Base-by-base conservation (phyloP, 768 basidiomycete species). In the Botryobasidium botryosum region DNA sequence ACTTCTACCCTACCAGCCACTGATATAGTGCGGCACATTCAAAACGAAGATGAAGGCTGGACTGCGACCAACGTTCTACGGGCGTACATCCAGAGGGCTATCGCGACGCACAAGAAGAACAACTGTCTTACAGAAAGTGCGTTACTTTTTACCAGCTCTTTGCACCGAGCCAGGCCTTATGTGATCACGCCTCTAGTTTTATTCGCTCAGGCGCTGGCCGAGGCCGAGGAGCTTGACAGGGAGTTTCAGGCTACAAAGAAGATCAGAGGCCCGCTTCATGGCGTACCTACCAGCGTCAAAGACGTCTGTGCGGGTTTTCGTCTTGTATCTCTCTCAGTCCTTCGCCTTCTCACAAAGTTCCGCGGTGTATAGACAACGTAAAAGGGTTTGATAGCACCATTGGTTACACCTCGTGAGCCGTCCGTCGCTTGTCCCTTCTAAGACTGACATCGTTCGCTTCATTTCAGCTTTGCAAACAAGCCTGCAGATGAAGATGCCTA, bases 111-210 rank as follows among this genome's bases (percentile, higher is more conserved):
- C 10, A 57, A 62, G 29, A 62, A 63, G 49, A 79, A 77, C 3
- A 87, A 86, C 54, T 83, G 80, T 53, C 52, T 86, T 35, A 88
- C 85, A 1, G 84, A 87, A 69, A 73, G 84, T 80, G 35, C 43
- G 12, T 20, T 6, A 33, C 17, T 4, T n/a, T 33, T 31, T 21
- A 15, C 28, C 24, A 26, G 27, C 1, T 6, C 24, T 15, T 37
- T 42, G 18, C 20, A 13, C 27, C 35, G 41, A 21, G 13, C n/a
- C n/a, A 43, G n/a, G 24, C 18, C 33, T 29, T 37, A 40, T 27
- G 20, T 3, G 36, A 39, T 29, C 45, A 6, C 37, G 13, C n/a
- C 4, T 43, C 27, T 51, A 88, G 85, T 86, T 2, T 63, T 85
- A 54, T 79, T 87, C 54, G 64, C 64, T n/a, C 68, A 74, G 50